A percentile compares a stretch with the other conserved stretches of the same genome.
Conservation (phyloP, 1,284 basidiomycete genomes). For the Cryptococcus sp. region DNA sequence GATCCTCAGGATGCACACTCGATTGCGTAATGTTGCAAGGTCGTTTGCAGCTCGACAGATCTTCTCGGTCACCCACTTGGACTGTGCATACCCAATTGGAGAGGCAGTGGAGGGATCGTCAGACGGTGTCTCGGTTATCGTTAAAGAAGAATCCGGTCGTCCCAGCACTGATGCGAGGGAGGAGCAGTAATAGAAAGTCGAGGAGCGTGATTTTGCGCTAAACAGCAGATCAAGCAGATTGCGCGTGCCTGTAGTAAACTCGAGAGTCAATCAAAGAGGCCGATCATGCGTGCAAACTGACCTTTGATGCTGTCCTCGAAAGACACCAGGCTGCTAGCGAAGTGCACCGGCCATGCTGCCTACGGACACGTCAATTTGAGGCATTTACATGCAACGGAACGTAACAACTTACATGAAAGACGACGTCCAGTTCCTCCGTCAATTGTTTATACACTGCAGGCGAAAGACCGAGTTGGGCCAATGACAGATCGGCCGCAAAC, state of each 20-base stretch:
- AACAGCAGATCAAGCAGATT: conserved; percentile 30
- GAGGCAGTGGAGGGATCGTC: conserved; percentile 44
- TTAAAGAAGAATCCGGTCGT: background rate
- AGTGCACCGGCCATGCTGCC: conserved; percentile 50
- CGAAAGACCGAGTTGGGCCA: conserved; percentile 18
- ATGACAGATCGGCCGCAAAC: conserved; percentile 17
- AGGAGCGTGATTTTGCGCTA: background rate
- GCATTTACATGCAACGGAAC: background rate
- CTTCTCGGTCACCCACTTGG: conserved; percentile 55
- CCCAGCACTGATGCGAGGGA: conserved; percentile 40
- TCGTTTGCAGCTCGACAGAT: conserved; percentile 40
- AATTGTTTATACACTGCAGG: conserved; percentile 17
- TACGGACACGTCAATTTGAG: conserved; percentile 8
- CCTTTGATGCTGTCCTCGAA: conserved; percentile 40
- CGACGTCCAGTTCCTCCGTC: conserved; percentile 12
- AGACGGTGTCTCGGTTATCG: conserved; percentile 34
- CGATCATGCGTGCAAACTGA: conserved; percentile 4
- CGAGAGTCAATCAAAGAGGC: background rate
- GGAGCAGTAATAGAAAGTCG: conserved; percentile 34
- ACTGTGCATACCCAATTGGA: conserved; percentile 52
- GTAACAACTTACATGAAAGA: conserved; percentile 33
- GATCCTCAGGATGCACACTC: conserved; percentile 35
- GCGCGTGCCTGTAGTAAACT: conserved; percentile 19
- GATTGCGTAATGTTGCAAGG: conserved; percentile 6
- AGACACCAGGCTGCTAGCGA: conserved; percentile 37